phyloP scores from a whole-genome alignment of 345 rosid genomes.

The Zanthoxylum bungeanum region DNA sequence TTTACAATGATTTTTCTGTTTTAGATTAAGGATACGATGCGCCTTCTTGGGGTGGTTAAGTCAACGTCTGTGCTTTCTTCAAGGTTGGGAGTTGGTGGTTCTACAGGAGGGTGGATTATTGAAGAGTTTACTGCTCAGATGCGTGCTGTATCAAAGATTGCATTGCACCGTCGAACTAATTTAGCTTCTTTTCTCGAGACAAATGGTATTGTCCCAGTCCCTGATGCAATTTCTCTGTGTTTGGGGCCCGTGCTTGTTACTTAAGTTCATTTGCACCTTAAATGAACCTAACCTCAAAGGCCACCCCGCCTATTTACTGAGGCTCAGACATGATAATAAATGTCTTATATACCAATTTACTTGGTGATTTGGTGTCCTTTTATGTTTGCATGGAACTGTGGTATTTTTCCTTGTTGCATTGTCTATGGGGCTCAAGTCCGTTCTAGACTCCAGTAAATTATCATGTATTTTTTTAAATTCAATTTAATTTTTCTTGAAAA shows the following conservation, averaged over 20 bases:
- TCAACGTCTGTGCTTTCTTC: conserved; percentile 68
- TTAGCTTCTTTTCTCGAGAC: conserved; percentile 70
- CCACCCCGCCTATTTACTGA: not conserved
- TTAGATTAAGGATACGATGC: conserved; percentile 89
- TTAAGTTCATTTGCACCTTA: conserved; percentile 1
- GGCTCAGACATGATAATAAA: not conserved
- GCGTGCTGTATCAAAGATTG: conserved; percentile 94
- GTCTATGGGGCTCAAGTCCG: not conserved
- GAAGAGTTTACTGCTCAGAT: conserved; percentile 96
- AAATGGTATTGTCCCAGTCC: conserved; percentile 47
- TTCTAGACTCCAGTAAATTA: not conserved
- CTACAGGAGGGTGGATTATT: conserved; percentile 71
- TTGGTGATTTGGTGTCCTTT: not conserved
- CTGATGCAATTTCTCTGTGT: conserved; percentile 1
- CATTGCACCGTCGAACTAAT: conserved; percentile 87
- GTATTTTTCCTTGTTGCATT: not conserved
- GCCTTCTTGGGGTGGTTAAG: conserved; percentile 94
- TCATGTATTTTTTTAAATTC: not conserved
- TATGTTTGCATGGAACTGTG: not conserved
- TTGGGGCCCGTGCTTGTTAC: not conserved
- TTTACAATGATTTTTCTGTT: conserved; percentile 9
- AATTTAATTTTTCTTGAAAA: not conserved
- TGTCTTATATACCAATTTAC: not conserved
- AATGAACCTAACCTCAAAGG: not conserved
- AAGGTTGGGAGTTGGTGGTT: conserved; percentile 72